Conservation (phyloP, 352 stramenopile species). For the Phytophthora macrochlamydospora region DNA sequence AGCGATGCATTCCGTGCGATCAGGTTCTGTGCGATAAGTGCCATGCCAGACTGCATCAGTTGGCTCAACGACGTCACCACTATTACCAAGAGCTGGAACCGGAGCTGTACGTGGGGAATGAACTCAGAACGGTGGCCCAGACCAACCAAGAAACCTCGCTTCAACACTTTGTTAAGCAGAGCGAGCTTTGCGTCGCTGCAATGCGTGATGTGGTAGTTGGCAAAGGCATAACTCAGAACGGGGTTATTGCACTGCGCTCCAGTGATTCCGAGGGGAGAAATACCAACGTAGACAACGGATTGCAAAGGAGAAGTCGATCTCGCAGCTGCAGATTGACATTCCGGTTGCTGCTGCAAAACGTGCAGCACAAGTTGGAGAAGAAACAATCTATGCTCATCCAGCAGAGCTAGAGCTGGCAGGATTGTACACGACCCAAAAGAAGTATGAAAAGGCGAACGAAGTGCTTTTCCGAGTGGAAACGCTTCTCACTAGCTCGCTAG, state of each 20-base stretch:
- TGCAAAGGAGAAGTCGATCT: slow-evolving; percentile 58
- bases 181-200: slow-evolving; percentile 28
- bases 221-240: background rate
- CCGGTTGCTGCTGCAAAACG: slow-evolving; percentile 53
- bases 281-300: slow-evolving; percentile 49
- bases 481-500: slow-evolving; percentile 41
- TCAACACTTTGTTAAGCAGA: slow-evolving; percentile 22
- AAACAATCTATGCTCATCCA: slow-evolving; percentile 47
- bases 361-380: slow-evolving; percentile 41
- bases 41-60: slow-evolving; percentile 58
- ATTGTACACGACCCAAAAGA: slow-evolving; percentile 67
- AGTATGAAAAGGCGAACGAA: slow-evolving; percentile 48
- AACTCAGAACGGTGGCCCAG: slow-evolving; percentile 21
- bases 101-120: slow-evolving; percentile 29
- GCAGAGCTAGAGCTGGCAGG: slow-evolving; percentile 56
- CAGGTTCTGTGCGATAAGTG: slow-evolving; percentile 70
- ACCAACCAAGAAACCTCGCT: slow-evolving; percentile 41
- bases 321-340: slow-evolving; percentile 59
- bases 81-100: slow-evolving; percentile 48
- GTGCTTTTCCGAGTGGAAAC: slow-evolving; percentile 38
- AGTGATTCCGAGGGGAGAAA: slow-evolving; percentile 50
- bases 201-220: slow-evolving; percentile 35
- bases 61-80: slow-evolving; percentile 57
- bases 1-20: slow-evolving; percentile 57
- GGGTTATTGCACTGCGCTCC: background rate